A percentile compares a stretch with the other conserved stretches of the same genome.
phyloP scores from a whole-genome alignment of 352 stramenopile species.

The Pythium dissotocum region DNA sequence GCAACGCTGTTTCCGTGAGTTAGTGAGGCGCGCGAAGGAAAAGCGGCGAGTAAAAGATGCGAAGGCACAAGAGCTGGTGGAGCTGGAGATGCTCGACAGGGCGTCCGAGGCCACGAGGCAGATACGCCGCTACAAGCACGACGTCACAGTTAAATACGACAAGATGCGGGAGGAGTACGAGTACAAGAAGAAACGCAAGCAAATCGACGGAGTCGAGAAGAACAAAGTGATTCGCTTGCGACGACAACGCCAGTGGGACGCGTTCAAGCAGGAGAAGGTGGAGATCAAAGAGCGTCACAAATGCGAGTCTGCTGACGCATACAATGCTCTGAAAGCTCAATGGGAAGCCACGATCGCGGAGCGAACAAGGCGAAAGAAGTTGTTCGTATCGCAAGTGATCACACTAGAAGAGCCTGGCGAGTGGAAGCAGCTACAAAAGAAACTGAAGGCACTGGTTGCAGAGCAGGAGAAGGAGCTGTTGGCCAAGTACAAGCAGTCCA shows the following conservation, averaged over 20 bases:
- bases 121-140: conserved; percentile 37
- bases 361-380: conserved; percentile 21
- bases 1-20: conserved; percentile 41
- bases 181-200: conserved; percentile 42
- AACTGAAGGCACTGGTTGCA: conserved; percentile 37
- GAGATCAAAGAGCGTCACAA: conserved; percentile 47
- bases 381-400: conserved; percentile 54
- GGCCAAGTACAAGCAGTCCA: conserved; percentile 48
- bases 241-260: conserved; percentile 61
- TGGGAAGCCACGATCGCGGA: conserved; percentile 48
- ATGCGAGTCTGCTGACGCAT: conserved; percentile 34
- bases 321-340: conserved; percentile 40
- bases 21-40: conserved; percentile 32
- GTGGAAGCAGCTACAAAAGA: conserved; percentile 43
- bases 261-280: conserved; percentile 42
- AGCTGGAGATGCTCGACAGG: conserved; percentile 49
- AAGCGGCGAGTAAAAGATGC: conserved; percentile 32
- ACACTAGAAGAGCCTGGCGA: conserved; percentile 52
- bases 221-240: conserved; percentile 55
- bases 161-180: conserved; percentile 50
- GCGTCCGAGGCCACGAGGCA: conserved; percentile 35
- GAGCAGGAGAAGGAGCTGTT: conserved; percentile 40
- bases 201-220: conserved; percentile 61
- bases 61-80: conserved; percentile 25
- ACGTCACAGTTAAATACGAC: conserved; percentile 55